Base-by-base conservation (phyloP, 345 rosid genomes). In the Heritiera littoralis region DNA sequence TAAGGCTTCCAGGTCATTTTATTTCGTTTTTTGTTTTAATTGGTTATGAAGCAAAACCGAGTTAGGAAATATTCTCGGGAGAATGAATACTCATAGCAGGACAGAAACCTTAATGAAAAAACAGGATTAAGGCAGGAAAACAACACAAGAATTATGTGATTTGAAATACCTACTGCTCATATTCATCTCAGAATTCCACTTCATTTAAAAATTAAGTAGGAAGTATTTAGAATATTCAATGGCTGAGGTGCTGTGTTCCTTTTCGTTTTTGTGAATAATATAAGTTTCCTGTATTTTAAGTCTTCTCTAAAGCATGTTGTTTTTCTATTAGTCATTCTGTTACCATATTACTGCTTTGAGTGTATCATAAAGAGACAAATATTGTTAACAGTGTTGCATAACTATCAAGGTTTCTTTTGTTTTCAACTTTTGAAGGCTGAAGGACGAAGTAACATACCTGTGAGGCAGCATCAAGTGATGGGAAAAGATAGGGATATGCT, bases 401-500 rank as follows among this genome's bases (percentile, higher is more conserved):
- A 40, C 8, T 15, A 48, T 38, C n/a, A 15, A 61, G 49, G 40
- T 45, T 55, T 15, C 46, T 81, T 46, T 46, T 30, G 68, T 72
- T 23, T 61, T 82, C 75, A 45, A 38, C 35, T 54, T 60, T 75
- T 70, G 13, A 30, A 87, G 92, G 86, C 83, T 43, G 92, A 87
- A 72, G 80, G 83, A 65, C 86, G 90, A 78, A 76, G 69, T 67
- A 86, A 70, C 72, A 48, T 72, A 11, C 78, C 77, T 11, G 73
- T 74, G 18, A 84, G 89, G 81, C 93, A 75, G 78, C 78, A 84
- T 48, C 6, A 80, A 32, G 76, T 83, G 77, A 75, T 49, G 81
- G 89, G 86, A 71, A 90, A 86, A 79, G 88, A 86, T 74, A 86
- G 81, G 82, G 91, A 89, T 18, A 51, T 77, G 74, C 81, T 74